These are phyloP conservation scores for Melampsora americana DNA, from an alignment of 1,284 basidiomycete species.

Conservation along the genomic window DNA sequence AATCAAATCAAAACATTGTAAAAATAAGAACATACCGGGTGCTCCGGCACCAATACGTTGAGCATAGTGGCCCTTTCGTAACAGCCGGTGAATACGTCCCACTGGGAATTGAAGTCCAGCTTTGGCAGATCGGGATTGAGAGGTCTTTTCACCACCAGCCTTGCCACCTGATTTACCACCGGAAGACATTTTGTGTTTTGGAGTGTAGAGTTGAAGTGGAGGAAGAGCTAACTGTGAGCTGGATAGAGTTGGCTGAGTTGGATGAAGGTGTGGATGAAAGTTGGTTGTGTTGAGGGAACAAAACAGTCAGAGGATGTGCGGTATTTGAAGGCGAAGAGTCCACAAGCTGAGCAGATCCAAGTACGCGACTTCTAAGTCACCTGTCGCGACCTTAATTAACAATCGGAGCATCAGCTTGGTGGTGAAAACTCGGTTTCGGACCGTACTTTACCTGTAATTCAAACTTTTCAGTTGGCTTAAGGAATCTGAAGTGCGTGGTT, in stretches of 20 bases:
- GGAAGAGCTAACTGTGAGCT: background rate
- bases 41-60: slow-evolving; percentile 71
- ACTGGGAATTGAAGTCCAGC: slow-evolving; percentile 80
- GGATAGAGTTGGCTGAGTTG: background rate
- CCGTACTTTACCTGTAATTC: no score
- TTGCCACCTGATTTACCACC: slow-evolving; percentile 58
- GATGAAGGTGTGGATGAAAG: slow-evolving; percentile 1
- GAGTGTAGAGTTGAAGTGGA: background rate
- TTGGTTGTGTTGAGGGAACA: background rate
- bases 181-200: slow-evolving; percentile 46
- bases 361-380: no score
- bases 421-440: no score
- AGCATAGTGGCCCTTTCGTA: slow-evolving; percentile 80
- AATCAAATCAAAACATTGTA: background rate
- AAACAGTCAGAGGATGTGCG: background rate
- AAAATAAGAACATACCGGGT: slow-evolving; percentile 61
- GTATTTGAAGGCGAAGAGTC: background rate
- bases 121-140: slow-evolving; percentile 72
- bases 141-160: slow-evolving; percentile 54
- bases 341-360: no score
- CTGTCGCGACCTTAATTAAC: no score
- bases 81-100: slow-evolving; percentile 78
- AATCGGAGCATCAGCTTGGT: no score
- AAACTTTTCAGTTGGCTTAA: background rate
- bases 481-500: slow-evolving; percentile 2